phyloP scores from a whole-genome alignment of 164 flowering plant genomes.

The Vitis riparia region DNA sequence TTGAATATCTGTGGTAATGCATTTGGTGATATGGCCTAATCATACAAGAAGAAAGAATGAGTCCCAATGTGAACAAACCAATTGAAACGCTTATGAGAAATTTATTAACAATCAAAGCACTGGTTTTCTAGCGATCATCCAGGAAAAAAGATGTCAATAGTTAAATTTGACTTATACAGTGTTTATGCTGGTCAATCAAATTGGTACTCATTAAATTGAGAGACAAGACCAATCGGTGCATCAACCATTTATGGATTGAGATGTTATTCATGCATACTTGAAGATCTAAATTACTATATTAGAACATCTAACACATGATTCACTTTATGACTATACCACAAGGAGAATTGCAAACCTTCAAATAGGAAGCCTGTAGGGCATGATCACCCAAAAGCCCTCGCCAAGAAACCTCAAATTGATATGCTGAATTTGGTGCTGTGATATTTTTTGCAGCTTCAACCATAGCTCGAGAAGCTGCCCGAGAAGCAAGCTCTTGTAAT shows the following conservation, averaged over 20 bases:
- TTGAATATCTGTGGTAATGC: slow-evolving; percentile 77
- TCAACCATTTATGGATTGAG: not conserved
- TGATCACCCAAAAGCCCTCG: slow-evolving; percentile 72
- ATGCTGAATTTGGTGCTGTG: slow-evolving; percentile 78
- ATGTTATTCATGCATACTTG: not conserved
- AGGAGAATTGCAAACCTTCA: slow-evolving; percentile 61
- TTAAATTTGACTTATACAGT: not conserved
- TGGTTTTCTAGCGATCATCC: not conserved
- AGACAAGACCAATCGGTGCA: not conserved
- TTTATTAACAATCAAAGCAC: not conserved
- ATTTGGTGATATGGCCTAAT: slow-evolving; percentile 65
- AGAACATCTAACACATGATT: not conserved
- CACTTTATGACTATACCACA: not conserved
- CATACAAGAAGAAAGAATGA: slow-evolving; percentile 5
- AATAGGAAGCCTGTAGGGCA: slow-evolving; percentile 56
- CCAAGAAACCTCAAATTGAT: slow-evolving; percentile 92
- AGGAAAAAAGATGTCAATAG: not conserved
- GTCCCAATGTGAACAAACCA: not conserved
- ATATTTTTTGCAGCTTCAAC: slow-evolving; percentile 69
- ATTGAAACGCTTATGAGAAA: not conserved
- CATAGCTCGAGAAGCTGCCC: slow-evolving; percentile 74
- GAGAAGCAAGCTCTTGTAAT: slow-evolving; percentile 85
- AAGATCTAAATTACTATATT: not conserved
- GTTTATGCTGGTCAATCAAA: not conserved
- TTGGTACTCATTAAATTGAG: not conserved